These are phyloP conservation scores for Trypanosoma avium DNA, from an alignment of 208 protist species.

Conservation along the genomic window DNA sequence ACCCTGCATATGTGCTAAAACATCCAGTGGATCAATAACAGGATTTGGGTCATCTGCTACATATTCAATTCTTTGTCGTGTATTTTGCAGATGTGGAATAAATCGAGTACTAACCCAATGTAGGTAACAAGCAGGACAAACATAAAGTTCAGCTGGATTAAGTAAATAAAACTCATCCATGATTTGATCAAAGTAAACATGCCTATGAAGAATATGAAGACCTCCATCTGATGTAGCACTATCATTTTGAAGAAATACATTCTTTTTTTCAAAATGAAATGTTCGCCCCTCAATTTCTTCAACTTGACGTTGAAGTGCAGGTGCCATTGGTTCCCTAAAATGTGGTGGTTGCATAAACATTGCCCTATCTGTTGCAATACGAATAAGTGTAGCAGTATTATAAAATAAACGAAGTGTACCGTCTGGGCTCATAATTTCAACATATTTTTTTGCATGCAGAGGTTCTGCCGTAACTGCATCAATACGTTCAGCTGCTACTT, in stretches of 20 bases:
- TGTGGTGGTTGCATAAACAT: constrained; percentile 88
- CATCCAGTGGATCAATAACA: constrained; percentile 75
- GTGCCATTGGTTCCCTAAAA: constrained; percentile 79
- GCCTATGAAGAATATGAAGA: constrained; percentile 53
- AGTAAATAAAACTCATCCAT: constrained; percentile 85
- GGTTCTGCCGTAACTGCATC: constrained; percentile 81
- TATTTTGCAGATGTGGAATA: constrained; percentile 29
- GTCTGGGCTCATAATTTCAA: constrained; percentile 80
- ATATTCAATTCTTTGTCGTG: constrained; percentile 30
- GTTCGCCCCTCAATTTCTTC: constrained; percentile 67
- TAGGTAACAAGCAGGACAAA: constrained; percentile 79
- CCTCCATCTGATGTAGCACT: constrained; percentile 16
- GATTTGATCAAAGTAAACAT: constrained; percentile 87
- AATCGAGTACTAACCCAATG: constrained; percentile 73
- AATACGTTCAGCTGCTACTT: constrained; percentile 61
- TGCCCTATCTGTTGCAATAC: constrained; percentile 74
- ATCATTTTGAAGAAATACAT: constrained; percentile 23
- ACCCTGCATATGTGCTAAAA: constrained; percentile 58
- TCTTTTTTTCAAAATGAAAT: constrained; percentile 58
- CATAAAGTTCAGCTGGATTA: constrained; percentile 74
- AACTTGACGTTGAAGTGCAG: constrained; percentile 35
- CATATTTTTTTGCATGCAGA: constrained; percentile 43
- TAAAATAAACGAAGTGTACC: constrained; percentile 74
- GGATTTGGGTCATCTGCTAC: constrained; percentile 33
- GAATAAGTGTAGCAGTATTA: constrained; percentile 85